Evolutionary conservation across 202 grass and related monocot genomes (phyloP).

Genomic region (Panicum virgatum): DNA sequence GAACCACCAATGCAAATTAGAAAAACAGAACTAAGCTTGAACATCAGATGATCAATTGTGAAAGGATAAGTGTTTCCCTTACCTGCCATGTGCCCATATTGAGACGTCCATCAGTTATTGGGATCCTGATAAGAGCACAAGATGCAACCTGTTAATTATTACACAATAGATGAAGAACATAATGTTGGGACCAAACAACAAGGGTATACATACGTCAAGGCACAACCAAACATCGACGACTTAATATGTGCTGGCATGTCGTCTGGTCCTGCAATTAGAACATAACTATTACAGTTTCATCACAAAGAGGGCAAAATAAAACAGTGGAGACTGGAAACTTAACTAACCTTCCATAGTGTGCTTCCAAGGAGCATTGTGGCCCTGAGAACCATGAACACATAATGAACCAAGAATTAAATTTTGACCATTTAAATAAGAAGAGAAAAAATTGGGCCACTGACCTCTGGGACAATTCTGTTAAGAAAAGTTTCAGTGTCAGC

Average conservation of each 20-base stretch:
- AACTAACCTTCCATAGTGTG: slow-evolving; percentile 77
- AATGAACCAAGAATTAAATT: slow-evolving; percentile 11
- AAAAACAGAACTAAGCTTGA: slow-evolving; percentile 9
- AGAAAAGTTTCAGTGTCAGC: slow-evolving; percentile 94
- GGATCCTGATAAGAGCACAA: slow-evolving; percentile 56
- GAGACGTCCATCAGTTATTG: slow-evolving; percentile 85
- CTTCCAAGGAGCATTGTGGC: slow-evolving; percentile 70
- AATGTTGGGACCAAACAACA: not conserved
- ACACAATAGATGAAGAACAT: slow-evolving; percentile 10
- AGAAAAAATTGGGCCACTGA: slow-evolving; percentile 10
- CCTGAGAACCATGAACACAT: slow-evolving; percentile 45
- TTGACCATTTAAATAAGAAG: slow-evolving; percentile 17
- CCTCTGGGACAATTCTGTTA: slow-evolving; percentile 93
- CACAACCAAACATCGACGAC: slow-evolving; percentile 98
- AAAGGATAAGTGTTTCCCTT: slow-evolving; percentile 22
- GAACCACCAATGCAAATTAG: not conserved
- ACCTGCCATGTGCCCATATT: slow-evolving; percentile 99
- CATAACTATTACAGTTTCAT: slow-evolving; percentile 6
- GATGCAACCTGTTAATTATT: slow-evolving; percentile 3
- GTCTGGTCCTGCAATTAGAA: slow-evolving; percentile 84
- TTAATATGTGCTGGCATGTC: slow-evolving; percentile 99
- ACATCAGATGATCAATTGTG: slow-evolving; percentile 14
- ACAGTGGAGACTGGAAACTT: not conserved
- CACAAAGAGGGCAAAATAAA: not conserved
- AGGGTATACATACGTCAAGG: slow-evolving; percentile 68